Evolutionary conservation across 176 grass and related monocot genomes (phyloP).

Genomic region (Puya raimondii): DNA sequence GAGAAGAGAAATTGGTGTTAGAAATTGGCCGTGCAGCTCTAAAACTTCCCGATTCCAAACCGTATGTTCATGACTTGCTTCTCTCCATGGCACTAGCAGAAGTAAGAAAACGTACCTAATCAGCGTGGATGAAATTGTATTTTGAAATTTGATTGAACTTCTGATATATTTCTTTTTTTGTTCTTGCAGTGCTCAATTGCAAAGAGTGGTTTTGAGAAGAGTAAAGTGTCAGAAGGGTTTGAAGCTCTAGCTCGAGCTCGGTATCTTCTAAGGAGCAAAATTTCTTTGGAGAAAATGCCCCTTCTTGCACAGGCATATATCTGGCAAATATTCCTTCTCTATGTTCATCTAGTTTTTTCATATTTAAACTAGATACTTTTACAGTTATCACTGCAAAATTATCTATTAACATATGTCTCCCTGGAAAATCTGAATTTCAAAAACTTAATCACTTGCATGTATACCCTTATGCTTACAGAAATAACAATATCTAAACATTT

Average conservation of each 20-base stretch:
- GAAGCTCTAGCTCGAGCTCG: constrained; percentile 95
- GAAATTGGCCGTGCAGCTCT: constrained; percentile 72
- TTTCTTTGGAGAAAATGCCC: constrained; percentile 69
- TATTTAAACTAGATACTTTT: too few relatives aligned
- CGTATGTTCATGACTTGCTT: constrained; percentile 73
- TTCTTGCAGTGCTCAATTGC: constrained; percentile 81
- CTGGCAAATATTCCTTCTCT: neutral
- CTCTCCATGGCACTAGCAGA: constrained; percentile 90
- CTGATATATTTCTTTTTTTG: constrained; percentile 17
- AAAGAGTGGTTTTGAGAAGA: constrained; percentile 85
- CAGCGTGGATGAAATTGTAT: neutral
- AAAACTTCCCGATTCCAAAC: constrained; percentile 58
- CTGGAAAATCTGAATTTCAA: too few relatives aligned
- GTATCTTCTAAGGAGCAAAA: constrained; percentile 73
- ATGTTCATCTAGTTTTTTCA: too few relatives aligned
- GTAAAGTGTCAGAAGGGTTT: constrained; percentile 84
- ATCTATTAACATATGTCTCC: too few relatives aligned
- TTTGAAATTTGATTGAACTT: constrained; percentile 7
- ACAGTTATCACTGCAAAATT: too few relatives aligned
- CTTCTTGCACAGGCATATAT: constrained; percentile 72
- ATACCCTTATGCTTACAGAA: too few relatives aligned
- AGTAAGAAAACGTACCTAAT: constrained; percentile 41
- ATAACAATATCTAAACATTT: too few relatives aligned
- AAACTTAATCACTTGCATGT: too few relatives aligned
- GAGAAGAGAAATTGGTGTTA: constrained; percentile 80